phyloP scores from a whole-genome alignment of 2,329 filamentous ascomycete species.

The Sclerotinia nivalis region DNA sequence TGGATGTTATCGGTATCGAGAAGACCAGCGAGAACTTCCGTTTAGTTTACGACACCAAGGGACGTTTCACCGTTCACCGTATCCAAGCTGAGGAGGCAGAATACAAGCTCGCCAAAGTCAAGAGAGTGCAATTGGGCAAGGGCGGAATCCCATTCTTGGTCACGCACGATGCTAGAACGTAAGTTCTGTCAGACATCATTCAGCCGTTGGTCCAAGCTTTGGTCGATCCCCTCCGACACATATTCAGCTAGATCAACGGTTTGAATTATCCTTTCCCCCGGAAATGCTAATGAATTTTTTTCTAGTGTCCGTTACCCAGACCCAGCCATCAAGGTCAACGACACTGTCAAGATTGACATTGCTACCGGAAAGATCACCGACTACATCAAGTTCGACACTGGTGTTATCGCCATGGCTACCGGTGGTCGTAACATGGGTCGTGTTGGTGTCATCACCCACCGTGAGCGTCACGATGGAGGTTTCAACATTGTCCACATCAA shows the following conservation, averaged over 20 bases:
- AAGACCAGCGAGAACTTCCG: constrained; percentile 99
- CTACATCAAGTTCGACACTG: constrained; percentile 98
- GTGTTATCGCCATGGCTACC: constrained; percentile 96
- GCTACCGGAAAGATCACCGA: constrained; percentile 96
- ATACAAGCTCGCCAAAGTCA: constrained; percentile 99
- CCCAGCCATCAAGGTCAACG: constrained; percentile 98
- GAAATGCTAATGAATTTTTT: constrained; percentile 40
- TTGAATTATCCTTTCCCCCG: constrained; percentile 35
- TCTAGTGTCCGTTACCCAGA: constrained; percentile 98
- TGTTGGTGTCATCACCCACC: constrained; percentile 99
- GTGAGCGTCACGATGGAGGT: constrained; percentile 99
- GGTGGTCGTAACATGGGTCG: constrained; percentile 99
- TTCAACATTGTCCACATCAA: constrained; percentile 99
- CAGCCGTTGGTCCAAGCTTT: constrained; percentile 99
- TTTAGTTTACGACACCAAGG: constrained; percentile 99
- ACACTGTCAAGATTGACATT: constrained; percentile 99
- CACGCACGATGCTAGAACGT: constrained; percentile 99
- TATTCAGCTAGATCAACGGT: constrained; percentile 42
- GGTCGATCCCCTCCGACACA: constrained; percentile 55
- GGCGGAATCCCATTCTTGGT: constrained; percentile 99
- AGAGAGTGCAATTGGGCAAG: constrained; percentile 98
- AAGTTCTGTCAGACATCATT: constrained; percentile 97
- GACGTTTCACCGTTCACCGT: constrained; percentile 99
- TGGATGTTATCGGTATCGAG: constrained; percentile 99
- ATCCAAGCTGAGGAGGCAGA: constrained; percentile 98